Percentiles rank a stretch among this genome's conserved stretches.
Conservation (phyloP, 768 basidiomycete species). For the Postia placenta region DNA sequence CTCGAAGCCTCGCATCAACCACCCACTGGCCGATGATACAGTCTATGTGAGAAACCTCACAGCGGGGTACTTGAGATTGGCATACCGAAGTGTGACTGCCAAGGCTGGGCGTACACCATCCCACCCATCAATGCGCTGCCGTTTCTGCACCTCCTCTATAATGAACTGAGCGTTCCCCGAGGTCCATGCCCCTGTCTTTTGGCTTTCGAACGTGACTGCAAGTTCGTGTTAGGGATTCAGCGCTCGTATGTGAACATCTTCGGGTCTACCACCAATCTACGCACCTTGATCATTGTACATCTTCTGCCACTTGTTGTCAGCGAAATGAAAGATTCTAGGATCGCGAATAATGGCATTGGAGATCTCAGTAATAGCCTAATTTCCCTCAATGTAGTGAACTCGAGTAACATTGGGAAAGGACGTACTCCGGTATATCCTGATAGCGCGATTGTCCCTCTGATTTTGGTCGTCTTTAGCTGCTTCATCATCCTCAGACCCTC, state of each 20-base stretch:
- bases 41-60: neutral
- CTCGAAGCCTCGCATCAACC: conserved; percentile 36
- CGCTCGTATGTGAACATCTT: neutral
- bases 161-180: conserved; percentile 12
- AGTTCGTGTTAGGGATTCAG: neutral
- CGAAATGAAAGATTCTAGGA: neutral
- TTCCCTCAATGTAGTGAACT: too few species aligned
- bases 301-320: neutral
- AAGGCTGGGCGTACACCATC: conserved; percentile 28
- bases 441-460: too few species aligned
- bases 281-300: neutral
- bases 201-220: conserved; percentile 18
- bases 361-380: neutral
- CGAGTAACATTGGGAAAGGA: too few species aligned
- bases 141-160: conserved; percentile 18
- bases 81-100: conserved; percentile 32
- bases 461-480: too few species aligned
- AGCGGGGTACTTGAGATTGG: conserved; percentile 6
- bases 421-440: too few species aligned
- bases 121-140: conserved; percentile 21
- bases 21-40: conserved; percentile 22
- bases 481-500: neutral
- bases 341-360: neutral
- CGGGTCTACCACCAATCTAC: neutral
- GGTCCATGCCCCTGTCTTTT: conserved; percentile 16